phyloP scores from a whole-genome alignment of 2,329 filamentous ascomycete species.

The Apiospora aurea region DNA sequence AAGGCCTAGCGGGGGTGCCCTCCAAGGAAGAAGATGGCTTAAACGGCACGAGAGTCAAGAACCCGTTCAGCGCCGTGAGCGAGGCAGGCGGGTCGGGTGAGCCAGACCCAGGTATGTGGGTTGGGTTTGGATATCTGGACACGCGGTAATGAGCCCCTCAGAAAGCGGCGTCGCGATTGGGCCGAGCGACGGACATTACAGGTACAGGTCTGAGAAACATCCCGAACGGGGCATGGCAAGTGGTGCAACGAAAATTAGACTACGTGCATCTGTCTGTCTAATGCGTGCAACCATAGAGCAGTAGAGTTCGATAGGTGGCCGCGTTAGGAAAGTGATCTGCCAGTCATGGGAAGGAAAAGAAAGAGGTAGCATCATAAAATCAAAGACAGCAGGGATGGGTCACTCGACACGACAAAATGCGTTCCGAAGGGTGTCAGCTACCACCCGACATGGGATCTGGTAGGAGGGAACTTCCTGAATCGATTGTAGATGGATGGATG shows the following conservation, averaged over 20 bases:
- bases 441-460: neutral
- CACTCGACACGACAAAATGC: conserved; percentile 16
- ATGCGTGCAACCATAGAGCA: conserved; percentile 12
- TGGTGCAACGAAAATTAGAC: conserved; percentile 17
- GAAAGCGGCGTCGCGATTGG: neutral
- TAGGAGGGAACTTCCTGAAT: neutral
- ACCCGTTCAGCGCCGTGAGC: neutral
- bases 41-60: conserved; percentile 3
- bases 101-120: conserved; percentile 9
- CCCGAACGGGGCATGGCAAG: conserved; percentile 6
- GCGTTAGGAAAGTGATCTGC: conserved; percentile 17
- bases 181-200: neutral
- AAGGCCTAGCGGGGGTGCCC: neutral
- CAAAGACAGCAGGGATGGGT: conserved; percentile 4
- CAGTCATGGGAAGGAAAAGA: neutral
- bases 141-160: conserved; percentile 15
- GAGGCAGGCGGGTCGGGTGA: neutral
- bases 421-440: neutral
- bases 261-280: conserved; percentile 7
- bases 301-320: conserved; percentile 16
- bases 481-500: neutral
- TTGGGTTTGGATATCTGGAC: conserved; percentile 8
- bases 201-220: conserved; percentile 19
- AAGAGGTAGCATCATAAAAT: conserved; percentile 12
- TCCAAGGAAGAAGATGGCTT: neutral